Conservation (phyloP, 306 rosid genomes). For the Vigna reflexopilosa region DNA sequence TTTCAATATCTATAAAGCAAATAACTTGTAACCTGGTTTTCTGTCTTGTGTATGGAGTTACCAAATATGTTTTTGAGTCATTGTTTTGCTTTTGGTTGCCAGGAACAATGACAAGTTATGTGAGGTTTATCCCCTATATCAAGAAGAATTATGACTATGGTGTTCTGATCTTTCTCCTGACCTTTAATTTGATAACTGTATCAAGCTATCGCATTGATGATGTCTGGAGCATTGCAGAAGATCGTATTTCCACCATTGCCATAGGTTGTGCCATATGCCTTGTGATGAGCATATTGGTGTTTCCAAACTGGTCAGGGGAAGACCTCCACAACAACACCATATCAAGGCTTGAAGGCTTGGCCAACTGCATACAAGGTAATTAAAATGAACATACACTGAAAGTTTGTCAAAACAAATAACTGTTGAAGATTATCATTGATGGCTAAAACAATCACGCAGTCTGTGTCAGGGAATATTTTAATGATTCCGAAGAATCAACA, state of each 20-base stretch:
- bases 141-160: constrained; percentile 92
- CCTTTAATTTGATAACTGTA: constrained; percentile 84
- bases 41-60: neutral
- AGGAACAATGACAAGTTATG: constrained; percentile 83
- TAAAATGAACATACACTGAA: neutral
- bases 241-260: constrained; percentile 75
- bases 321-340: constrained; percentile 78
- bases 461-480: constrained; percentile 77
- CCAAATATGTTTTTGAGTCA: neutral
- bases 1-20: neutral
- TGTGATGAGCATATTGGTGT: constrained; percentile 69
- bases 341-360: constrained; percentile 81
- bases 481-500: constrained; percentile 40
- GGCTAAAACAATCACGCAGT: constrained; percentile 55
- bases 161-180: constrained; percentile 80
- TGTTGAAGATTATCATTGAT: constrained; percentile 28
- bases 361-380: constrained; percentile 79
- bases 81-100: constrained; percentile 40
- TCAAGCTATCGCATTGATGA: constrained; percentile 71
- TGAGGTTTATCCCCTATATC: constrained; percentile 83
- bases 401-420: constrained; percentile 22
- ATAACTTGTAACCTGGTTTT: neutral
- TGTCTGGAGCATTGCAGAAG: constrained; percentile 69
- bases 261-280: constrained; percentile 85
- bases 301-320: constrained; percentile 97